phyloP scores from a whole-genome alignment of 768 basidiomycete species.

The Gloeostereum incarnatum region DNA sequence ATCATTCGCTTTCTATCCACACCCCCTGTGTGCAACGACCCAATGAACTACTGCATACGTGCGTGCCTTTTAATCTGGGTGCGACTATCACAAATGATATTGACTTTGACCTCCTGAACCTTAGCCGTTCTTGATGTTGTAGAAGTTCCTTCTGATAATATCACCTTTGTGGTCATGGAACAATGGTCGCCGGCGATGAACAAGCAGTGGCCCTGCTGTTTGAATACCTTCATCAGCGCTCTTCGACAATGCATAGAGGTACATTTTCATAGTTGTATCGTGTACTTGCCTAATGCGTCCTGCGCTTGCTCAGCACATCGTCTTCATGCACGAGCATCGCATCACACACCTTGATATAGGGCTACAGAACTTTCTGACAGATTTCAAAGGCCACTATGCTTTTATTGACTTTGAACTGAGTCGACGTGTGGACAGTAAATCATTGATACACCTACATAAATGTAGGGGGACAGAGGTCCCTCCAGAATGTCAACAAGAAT shows the following conservation, averaged over 20 bases:
- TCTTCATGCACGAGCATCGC: constrained; percentile 59
- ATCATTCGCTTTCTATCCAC: constrained; percentile 48
- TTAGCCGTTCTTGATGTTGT: constrained; percentile 62
- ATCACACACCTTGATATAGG: constrained; percentile 72
- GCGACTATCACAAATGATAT: neutral
- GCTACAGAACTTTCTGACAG: constrained; percentile 56
- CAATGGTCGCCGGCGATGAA: constrained; percentile 63
- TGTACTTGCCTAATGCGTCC: neutral
- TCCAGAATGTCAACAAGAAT: constrained; percentile 48
- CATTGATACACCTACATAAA: constrained; percentile 27
- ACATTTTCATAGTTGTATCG: constrained; percentile 4
- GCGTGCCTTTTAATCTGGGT: constrained; percentile 19
- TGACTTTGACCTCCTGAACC: too few species aligned
- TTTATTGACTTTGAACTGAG: constrained; percentile 72
- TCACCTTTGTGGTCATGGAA: constrained; percentile 73
- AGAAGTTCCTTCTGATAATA: constrained; percentile 35
- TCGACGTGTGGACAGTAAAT: constrained; percentile 34
- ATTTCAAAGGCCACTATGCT: constrained; percentile 55
- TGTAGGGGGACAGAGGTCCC: constrained; percentile 59
- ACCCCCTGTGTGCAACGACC: constrained; percentile 40
- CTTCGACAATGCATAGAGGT: constrained; percentile 68
- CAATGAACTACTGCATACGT: constrained; percentile 77
- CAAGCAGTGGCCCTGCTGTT: constrained; percentile 37
- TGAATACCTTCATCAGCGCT: constrained; percentile 43
- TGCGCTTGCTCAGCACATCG: constrained; percentile 38